Evolutionary conservation across 371 early-diverging fungal species (phyloP).

Genomic region (Amoeboaphelidium protococcarum): DNA sequence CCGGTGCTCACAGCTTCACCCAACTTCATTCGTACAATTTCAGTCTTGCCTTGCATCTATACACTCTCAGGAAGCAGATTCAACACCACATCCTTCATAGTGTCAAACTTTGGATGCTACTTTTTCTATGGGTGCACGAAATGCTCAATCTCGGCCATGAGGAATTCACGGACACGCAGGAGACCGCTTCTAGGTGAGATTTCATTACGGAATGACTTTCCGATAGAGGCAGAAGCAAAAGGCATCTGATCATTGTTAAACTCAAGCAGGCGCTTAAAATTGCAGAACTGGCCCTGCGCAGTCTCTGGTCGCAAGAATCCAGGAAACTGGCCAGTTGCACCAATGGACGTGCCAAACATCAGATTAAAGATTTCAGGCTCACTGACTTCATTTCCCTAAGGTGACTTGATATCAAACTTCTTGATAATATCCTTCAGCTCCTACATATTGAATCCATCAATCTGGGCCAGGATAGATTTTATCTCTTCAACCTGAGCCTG

Average conservation of each 20-base stretch:
- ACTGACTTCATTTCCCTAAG: conserved; percentile 72
- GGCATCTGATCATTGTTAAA: conserved; percentile 96
- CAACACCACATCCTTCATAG: conserved; percentile 46
- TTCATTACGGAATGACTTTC: conserved; percentile 98
- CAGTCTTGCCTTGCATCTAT: conserved; percentile 48
- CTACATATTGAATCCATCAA: conserved; percentile 74
- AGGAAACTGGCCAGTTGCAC: conserved; percentile 83
- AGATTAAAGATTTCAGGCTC: conserved; percentile 90
- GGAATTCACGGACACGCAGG: conserved; percentile 95
- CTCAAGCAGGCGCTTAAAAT: conserved; percentile 88
- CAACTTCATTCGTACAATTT: conserved; percentile 39
- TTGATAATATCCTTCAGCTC: conserved; percentile 68
- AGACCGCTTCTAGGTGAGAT: conserved; percentile 95
- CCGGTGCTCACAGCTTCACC: conserved; percentile 78
- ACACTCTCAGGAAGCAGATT: conserved; percentile 44
- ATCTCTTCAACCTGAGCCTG: conserved; percentile 32
- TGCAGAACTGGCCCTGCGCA: conserved; percentile 98
- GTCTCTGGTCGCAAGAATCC: conserved; percentile 97
- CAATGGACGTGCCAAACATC: conserved; percentile 96
- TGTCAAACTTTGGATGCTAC: conserved; percentile 68
- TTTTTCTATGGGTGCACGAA: conserved; percentile 90
- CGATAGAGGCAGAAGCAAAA: conserved; percentile 95
- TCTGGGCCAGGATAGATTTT: conserved; percentile 17
- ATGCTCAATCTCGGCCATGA: conserved; percentile 99
- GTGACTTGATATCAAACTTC: conserved; percentile 64